Base-by-base conservation (phyloP, 306 rosid species). In the Cicer judaicum region DNA sequence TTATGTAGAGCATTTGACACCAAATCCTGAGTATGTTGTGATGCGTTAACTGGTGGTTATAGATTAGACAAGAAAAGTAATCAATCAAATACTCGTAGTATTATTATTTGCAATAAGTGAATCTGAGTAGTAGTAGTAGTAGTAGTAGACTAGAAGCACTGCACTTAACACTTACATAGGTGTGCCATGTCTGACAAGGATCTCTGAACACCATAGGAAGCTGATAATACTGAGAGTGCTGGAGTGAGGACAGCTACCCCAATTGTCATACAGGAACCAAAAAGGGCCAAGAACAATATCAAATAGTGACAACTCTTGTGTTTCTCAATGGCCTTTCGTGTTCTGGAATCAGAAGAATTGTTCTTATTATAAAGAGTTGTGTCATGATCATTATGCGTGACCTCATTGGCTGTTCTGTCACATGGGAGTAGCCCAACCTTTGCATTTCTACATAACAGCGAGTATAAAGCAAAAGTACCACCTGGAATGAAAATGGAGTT, bases 201-300 rank as follows among this genome's bases (percentile, higher is more conserved):
- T 84, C 85, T 82, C 77, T 84, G 87, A 75, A 89, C 87, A 43
- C 93, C 91, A n/a, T 72, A 41, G n/a, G 97, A 85, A 65, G 94
- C 97, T 54, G 93, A 88, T 68, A 85, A 74, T 41, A 87, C 95
- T 85, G 97, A 89, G 62, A 91, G 91, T 42, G 92, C 90, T 52
- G 97, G 97, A 56, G 95, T 88, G 80, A 91, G 93, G 67, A 89
- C 95, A 11, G 90, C 92, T 3, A 75, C 89, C 6, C 97, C 88
- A 36, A 86, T 89, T 29, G 92, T 83, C 90, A 91, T 89, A 79
- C 95, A 89, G 47, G 88, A 86, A 77, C 95, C 97, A 34, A 86
- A 88, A 75, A 91, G 89, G 66, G 97, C 95, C 62, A 88, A 75
- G 84, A 84, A 85, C 87, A 91, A 67, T 71, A 91, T 66, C 19